Percentiles rank a stretch among this genome's conserved stretches.
Evolutionary conservation across 176 grass and related monocot genomes (phyloP).

Genomic region (Oryza glumipatula): DNA sequence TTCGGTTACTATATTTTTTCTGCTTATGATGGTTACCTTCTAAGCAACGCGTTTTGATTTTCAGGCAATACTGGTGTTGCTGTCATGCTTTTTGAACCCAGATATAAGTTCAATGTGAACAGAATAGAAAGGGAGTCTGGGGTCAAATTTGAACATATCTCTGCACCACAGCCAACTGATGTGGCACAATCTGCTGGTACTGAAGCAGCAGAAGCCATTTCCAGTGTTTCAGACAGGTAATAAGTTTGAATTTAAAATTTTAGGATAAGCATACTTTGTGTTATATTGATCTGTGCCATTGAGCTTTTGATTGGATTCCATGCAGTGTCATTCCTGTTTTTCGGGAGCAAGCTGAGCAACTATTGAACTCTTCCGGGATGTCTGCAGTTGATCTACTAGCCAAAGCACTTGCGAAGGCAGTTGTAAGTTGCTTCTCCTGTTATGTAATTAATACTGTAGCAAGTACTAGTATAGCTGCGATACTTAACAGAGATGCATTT

Average conservation of each 20-base stretch:
- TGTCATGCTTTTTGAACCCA: slow-evolving; percentile 89
- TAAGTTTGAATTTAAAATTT: not conserved
- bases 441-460: not conserved
- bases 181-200: slow-evolving; percentile 89
- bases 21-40: not conserved
- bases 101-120: slow-evolving; percentile 53
- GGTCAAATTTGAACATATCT: slow-evolving; percentile 86
- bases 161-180: slow-evolving; percentile 87
- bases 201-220: slow-evolving; percentile 91
- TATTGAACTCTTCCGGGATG: slow-evolving; percentile 72
- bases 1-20: not conserved
- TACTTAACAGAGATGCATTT: slow-evolving; percentile 35
- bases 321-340: slow-evolving; percentile 98
- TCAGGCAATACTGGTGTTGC: slow-evolving; percentile 89
- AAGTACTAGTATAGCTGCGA: not conserved
- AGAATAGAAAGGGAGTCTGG: slow-evolving; percentile 91
- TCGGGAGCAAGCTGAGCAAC: slow-evolving; percentile 81
- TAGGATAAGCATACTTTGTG: not conserved
- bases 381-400: slow-evolving; percentile 75
- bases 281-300: slow-evolving; percentile 6
- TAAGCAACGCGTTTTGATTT: slow-evolving; percentile 39
- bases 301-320: not conserved
- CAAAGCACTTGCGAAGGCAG: slow-evolving; percentile 95
- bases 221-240: slow-evolving; percentile 91
- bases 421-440: slow-evolving; percentile 55